These are phyloP conservation scores for Macadamia tetraphylla DNA, from an alignment of 164 flowering plant genomes.

Conservation along the genomic window DNA sequence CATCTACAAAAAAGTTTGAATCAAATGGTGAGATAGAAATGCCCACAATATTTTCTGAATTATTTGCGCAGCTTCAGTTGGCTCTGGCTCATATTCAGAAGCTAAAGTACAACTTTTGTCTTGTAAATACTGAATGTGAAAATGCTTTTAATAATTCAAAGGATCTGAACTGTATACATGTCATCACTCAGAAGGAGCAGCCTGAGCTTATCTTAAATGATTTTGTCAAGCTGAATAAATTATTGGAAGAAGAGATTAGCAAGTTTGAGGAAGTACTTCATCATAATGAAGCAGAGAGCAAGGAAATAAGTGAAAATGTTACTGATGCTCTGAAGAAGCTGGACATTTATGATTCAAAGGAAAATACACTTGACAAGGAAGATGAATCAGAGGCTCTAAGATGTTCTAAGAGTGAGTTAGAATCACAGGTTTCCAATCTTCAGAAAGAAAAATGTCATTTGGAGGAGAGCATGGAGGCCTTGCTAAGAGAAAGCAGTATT, in stretches of 20 bases:
- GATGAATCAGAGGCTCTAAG: slow-evolving; percentile 35
- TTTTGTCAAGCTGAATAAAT: slow-evolving; percentile 27
- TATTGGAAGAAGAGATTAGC: slow-evolving; percentile 31
- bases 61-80: slow-evolving; percentile 29
- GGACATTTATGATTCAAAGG: slow-evolving; percentile 15
- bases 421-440: slow-evolving; percentile 35
- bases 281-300: slow-evolving; percentile 17
- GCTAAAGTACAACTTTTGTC: slow-evolving; percentile 19
- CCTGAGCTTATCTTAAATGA: slow-evolving; percentile 24
- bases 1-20: slow-evolving; percentile 14
- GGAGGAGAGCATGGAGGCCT: slow-evolving; percentile 33
- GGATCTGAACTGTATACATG: slow-evolving; percentile 9
- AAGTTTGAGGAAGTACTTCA: slow-evolving; percentile 22
- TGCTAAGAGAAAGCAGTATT: slow-evolving; percentile 30
- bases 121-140: slow-evolving; percentile 10
- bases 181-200: slow-evolving; percentile 20
- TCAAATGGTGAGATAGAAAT: slow-evolving; percentile 15
- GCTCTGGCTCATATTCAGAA: slow-evolving; percentile 28
- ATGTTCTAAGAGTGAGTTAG: slow-evolving; percentile 25
- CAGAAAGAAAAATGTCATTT: slow-evolving; percentile 37
- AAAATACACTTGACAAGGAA: slow-evolving; percentile 23
- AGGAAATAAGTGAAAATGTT: slow-evolving; percentile 10
- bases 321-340: slow-evolving; percentile 18
- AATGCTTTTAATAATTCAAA: slow-evolving; percentile 13
- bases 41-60: slow-evolving; percentile 18